Evolutionary conservation across 768 basidiomycete genomes (phyloP).

Genomic region (Sarcodon sp.): DNA sequence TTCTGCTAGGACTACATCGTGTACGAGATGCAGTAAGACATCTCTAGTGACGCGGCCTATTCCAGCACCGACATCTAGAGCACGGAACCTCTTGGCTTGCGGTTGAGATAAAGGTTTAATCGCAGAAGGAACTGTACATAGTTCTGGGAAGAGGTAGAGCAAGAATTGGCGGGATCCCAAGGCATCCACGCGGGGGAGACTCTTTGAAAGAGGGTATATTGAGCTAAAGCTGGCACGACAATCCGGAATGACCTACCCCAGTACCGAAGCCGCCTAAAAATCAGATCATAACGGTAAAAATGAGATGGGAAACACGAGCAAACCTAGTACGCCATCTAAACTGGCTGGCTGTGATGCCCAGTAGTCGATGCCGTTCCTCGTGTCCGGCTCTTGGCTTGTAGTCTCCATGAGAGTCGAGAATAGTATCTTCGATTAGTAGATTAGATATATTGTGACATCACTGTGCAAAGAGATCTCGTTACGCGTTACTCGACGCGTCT

Average conservation of each 20-base stretch:
- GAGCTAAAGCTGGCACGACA: not conserved
- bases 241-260: constrained; percentile 21
- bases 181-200: constrained; percentile 83
- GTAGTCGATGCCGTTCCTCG: constrained; percentile 73
- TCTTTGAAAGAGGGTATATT: constrained; percentile 25
- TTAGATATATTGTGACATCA: too few relatives aligned
- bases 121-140: constrained; percentile 67
- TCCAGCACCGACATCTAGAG: constrained; percentile 89
- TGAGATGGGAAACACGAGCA: constrained; percentile 7
- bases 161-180: constrained; percentile 85
- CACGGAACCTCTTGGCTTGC: constrained; percentile 35
- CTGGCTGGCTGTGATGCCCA: constrained; percentile 77
- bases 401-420: not conserved
- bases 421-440: too few relatives aligned
- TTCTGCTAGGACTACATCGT: constrained; percentile 82
- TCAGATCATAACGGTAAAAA: not conserved
- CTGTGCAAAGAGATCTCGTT: not conserved
- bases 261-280: constrained; percentile 40
- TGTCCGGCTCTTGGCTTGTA: constrained; percentile 31
- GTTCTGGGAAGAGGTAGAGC: constrained; percentile 65
- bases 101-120: constrained; percentile 29
- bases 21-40: constrained; percentile 80
- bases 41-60: constrained; percentile 86
- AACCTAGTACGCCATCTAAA: constrained; percentile 80
- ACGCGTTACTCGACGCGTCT: constrained; percentile 6